Conservation (phyloP, 2,329 filamentous ascomycete genomes). For the Ophiocordyceps camponoti-saundersi region DNA sequence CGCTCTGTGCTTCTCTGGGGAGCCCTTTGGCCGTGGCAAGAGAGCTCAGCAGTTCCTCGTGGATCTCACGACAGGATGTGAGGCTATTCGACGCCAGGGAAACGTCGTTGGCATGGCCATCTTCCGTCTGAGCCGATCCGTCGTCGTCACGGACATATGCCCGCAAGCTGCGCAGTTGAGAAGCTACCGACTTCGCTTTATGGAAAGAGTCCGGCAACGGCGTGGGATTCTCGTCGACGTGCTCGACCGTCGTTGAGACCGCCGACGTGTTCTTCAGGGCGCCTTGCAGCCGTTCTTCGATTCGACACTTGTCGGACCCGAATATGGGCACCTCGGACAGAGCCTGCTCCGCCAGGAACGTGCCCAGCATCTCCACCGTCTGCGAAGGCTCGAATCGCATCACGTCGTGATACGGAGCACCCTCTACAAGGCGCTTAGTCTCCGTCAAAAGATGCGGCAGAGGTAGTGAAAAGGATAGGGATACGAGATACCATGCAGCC, state of each 20-base stretch:
- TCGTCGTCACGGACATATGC: slow-evolving; percentile 16
- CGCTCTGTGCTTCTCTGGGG: slow-evolving; percentile 30
- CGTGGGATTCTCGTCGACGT: slow-evolving; percentile 17
- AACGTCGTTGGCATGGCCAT: slow-evolving; percentile 14
- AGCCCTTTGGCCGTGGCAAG: slow-evolving; percentile 27
- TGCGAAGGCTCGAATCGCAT: slow-evolving; percentile 43
- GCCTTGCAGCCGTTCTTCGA: slow-evolving; percentile 23
- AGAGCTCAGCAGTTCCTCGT: slow-evolving; percentile 34
- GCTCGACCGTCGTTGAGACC: slow-evolving; percentile 16
- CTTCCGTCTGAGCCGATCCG: slow-evolving; percentile 6
- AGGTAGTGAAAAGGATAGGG: neutral
- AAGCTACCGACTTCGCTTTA: slow-evolving; percentile 23
- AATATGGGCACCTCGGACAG: slow-evolving; percentile 39
- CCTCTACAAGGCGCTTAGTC: slow-evolving; percentile 19
- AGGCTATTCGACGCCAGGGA: slow-evolving; percentile 20
- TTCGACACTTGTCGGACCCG: slow-evolving; percentile 28
- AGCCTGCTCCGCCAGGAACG: slow-evolving; percentile 34
- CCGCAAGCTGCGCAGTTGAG: slow-evolving; percentile 31
- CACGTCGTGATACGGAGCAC: slow-evolving; percentile 32
- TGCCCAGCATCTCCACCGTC: slow-evolving; percentile 32
- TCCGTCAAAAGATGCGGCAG: neutral
- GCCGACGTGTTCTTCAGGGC: slow-evolving; percentile 18
- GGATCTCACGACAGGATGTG: slow-evolving; percentile 36
- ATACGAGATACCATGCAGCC: slow-evolving; percentile 27
- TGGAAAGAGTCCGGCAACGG: slow-evolving; percentile 24